phyloP scores from a whole-genome alignment of 768 basidiomycete genomes.

The Leucocoprinus leucothites region DNA sequence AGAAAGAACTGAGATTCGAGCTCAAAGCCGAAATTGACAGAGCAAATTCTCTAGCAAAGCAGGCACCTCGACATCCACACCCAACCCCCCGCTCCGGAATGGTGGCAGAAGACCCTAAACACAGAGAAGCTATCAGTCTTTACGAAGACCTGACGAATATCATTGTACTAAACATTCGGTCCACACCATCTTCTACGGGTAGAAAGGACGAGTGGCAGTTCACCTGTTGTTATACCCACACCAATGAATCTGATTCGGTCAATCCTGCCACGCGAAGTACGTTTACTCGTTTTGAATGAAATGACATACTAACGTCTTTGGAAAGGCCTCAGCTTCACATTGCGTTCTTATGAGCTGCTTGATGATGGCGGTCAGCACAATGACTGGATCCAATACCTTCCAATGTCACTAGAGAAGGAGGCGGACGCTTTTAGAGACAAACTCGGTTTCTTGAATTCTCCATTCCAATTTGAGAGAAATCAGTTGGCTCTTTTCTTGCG shows the following conservation, averaged over 20 bases:
- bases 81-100: slow-evolving; percentile 35
- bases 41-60: slow-evolving; percentile 39
- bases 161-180: slow-evolving; percentile 60
- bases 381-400: slow-evolving; percentile 57
- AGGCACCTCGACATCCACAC: slow-evolving; percentile 38
- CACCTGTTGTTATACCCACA: slow-evolving; percentile 65
- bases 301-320: too few species aligned
- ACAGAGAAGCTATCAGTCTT: slow-evolving; percentile 58
- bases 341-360: slow-evolving; percentile 37
- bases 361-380: slow-evolving; percentile 38
- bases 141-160: slow-evolving; percentile 89
- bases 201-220: slow-evolving; percentile 59
- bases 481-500: slow-evolving; percentile 69
- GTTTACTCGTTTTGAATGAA: slow-evolving; percentile 16
- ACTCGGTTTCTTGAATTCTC: slow-evolving; percentile 56
- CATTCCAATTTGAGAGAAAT: slow-evolving; percentile 66
- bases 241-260: slow-evolving; percentile 26
- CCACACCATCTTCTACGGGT: slow-evolving; percentile 26
- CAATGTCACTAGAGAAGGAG: slow-evolving; percentile 64
- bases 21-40: slow-evolving; percentile 64
- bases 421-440: slow-evolving; percentile 48
- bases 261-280: slow-evolving; percentile 34
- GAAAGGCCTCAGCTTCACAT: slow-evolving; percentile 60
- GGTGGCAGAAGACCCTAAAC: slow-evolving; percentile 51
- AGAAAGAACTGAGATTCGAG: slow-evolving; percentile 47